Conservation (phyloP, 768 basidiomycete species). For the Tylopilus intermedius region DNA sequence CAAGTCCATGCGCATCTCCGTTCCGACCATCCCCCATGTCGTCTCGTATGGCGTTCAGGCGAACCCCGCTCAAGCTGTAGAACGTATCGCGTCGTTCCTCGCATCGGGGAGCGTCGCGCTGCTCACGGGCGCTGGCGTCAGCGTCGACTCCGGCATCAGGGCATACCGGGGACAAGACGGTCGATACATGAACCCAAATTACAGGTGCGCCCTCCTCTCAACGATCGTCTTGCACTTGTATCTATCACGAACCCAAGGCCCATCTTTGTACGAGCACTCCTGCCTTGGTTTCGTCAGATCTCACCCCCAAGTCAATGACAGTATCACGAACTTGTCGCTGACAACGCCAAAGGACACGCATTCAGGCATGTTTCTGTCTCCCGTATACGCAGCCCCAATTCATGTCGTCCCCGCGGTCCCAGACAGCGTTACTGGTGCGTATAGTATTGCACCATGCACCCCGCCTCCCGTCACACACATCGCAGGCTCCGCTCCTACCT, state of each 20-base stretch:
- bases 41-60: slow-evolving; percentile 34
- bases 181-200: slow-evolving; percentile 85
- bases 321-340: slow-evolving; percentile 80
- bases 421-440: slow-evolving; percentile 83
- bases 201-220: slow-evolving; percentile 48
- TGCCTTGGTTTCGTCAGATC: background rate
- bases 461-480: too few species aligned
- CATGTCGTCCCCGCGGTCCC: slow-evolving; percentile 2
- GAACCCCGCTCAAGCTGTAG: slow-evolving; percentile 46
- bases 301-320: slow-evolving; percentile 18
- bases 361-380: slow-evolving; percentile 54
- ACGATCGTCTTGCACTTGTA: background rate
- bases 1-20: slow-evolving; percentile 62
- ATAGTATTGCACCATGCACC: background rate
- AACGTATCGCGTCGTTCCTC: slow-evolving; percentile 63
- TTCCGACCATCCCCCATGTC: slow-evolving; percentile 67
- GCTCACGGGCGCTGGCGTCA: slow-evolving; percentile 89
- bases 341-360: slow-evolving; percentile 57
- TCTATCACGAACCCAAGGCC: slow-evolving; percentile 37
- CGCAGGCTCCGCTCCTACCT: slow-evolving; percentile 65
- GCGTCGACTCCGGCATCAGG: slow-evolving; percentile 91
- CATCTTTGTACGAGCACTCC: slow-evolving; percentile 41
- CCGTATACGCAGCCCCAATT: background rate
- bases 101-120: slow-evolving; percentile 64
- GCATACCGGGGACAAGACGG: slow-evolving; percentile 90